Conservation (phyloP, 2,329 filamentous ascomycete species). For the Hypoxylon sp. region DNA sequence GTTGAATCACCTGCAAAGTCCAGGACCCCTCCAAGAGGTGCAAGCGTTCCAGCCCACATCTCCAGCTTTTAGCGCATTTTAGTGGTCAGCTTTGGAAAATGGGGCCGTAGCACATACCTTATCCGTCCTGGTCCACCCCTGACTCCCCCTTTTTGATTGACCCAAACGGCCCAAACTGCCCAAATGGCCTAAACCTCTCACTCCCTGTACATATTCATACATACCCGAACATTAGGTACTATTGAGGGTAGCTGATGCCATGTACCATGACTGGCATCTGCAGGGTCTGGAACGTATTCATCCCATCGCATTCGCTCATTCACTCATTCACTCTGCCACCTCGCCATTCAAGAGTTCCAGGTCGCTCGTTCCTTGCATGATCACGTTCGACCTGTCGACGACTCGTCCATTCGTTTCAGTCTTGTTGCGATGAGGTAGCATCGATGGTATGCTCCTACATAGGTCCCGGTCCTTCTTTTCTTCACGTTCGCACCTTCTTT, state of each 20-base stretch:
- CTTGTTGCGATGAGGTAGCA: constrained; percentile 14
- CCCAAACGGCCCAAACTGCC: background rate
- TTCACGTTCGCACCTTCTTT: constrained; percentile 33
- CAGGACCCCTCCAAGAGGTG: constrained; percentile 13
- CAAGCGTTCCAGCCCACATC: constrained; percentile 29
- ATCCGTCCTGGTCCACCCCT: constrained; percentile 15
- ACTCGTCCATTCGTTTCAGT: constrained; percentile 37
- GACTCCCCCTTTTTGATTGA: constrained; percentile 42
- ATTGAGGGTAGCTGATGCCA: background rate
- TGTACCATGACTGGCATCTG: constrained; percentile 8
- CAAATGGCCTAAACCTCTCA: constrained; percentile 18
- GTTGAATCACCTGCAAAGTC: constrained; percentile 9
- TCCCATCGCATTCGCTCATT: constrained; percentile 22
- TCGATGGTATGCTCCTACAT: constrained; percentile 26
- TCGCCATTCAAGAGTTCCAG: constrained; percentile 31
- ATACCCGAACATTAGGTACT: constrained; percentile 3
- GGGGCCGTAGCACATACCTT: constrained; percentile 27
- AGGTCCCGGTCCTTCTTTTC: constrained; percentile 19
- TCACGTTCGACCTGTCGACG: constrained; percentile 36
- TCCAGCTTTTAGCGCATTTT: constrained; percentile 31
- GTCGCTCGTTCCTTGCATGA: constrained; percentile 41
- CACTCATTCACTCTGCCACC: constrained; percentile 25
- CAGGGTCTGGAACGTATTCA: constrained; percentile 37
- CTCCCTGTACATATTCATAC: constrained; percentile 10
- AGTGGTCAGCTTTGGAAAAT: constrained; percentile 16